Evolutionary conservation across 257 asterid genomes (phyloP).

Genomic region (Rauvolfia tetraphylla): DNA sequence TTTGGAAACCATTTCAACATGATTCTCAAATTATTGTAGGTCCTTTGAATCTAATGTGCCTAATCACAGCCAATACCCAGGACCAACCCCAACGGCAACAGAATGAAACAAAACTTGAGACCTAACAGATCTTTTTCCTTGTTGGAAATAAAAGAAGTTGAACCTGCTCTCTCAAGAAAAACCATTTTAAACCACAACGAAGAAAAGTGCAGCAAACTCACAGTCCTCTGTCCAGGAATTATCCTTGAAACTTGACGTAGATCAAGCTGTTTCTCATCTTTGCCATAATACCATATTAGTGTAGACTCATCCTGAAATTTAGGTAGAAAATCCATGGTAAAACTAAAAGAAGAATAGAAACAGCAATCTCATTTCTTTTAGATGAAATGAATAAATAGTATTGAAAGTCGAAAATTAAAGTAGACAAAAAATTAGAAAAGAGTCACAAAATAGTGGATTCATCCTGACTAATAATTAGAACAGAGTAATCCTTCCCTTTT

Average conservation of each 20-base stretch:
- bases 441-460: neutral
- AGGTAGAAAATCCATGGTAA: conserved; percentile 14
- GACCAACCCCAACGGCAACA: neutral
- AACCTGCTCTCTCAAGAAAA: neutral
- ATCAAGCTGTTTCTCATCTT: conserved; percentile 80
- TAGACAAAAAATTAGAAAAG: neutral
- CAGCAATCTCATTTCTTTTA: neutral
- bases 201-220: conserved; percentile 44
- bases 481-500: neutral
- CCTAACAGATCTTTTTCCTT: neutral
- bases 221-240: conserved; percentile 97
- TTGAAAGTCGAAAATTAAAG: neutral
- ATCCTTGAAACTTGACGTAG: conserved; percentile 65
- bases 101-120: neutral
- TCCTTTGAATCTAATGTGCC: neutral
- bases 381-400: neutral
- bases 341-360: conserved; percentile 3
- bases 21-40: neutral
- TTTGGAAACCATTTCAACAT: neutral
- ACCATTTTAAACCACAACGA: neutral
- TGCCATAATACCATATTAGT: conserved; percentile 83
- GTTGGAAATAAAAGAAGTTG: neutral
- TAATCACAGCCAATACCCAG: neutral
- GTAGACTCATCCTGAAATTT: conserved; percentile 77
- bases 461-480: neutral